Percentiles rank a stretch among this genome's conserved stretches.
Conservation (phyloP, 768 basidiomycete genomes). For the Serendipita sp. region DNA sequence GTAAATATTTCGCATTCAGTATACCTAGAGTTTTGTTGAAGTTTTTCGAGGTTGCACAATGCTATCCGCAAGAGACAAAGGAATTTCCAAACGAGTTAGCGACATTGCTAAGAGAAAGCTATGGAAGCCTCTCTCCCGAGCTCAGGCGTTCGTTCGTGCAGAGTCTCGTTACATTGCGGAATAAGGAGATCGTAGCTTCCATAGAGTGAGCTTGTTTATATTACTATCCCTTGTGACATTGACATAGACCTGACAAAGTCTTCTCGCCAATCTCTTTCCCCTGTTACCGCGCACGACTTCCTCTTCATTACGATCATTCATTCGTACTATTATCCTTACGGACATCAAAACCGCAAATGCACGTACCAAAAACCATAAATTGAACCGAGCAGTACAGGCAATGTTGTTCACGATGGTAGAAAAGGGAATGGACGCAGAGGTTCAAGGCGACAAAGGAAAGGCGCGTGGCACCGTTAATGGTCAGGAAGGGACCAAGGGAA, state of each 20-base stretch:
- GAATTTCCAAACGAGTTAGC: conserved; percentile 73
- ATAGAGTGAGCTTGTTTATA: conserved; percentile 49
- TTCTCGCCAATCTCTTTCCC: conserved; percentile 83
- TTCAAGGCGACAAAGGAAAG: conserved; percentile 72
- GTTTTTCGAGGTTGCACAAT: conserved; percentile 52
- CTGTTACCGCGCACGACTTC: conserved; percentile 89
- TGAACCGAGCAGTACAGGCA: conserved; percentile 89
- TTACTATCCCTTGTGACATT: not conserved
- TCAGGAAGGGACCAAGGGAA: conserved; percentile 26
- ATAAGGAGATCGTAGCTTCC: conserved; percentile 82
- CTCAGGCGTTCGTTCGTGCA: conserved; percentile 73
- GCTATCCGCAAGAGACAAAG: conserved; percentile 82
- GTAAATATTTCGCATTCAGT: conserved; percentile 19
- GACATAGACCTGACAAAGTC: conserved; percentile 27
- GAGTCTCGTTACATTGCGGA: conserved; percentile 82
- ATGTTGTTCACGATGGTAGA: conserved; percentile 95
- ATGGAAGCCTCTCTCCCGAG: conserved; percentile 58
- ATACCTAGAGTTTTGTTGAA: not conserved
- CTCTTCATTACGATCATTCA: conserved; percentile 61
- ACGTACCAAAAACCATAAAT: conserved; percentile 80
- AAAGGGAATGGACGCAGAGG: conserved; percentile 69
- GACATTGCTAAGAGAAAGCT: conserved; percentile 59
- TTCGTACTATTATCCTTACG: conserved; percentile 83
- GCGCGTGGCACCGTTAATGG: conserved; percentile 26
- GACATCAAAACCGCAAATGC: conserved; percentile 86